Evolutionary conservation across 108 stramenopile genomes (phyloP).

Genomic region (Schizochytrium sp.): DNA sequence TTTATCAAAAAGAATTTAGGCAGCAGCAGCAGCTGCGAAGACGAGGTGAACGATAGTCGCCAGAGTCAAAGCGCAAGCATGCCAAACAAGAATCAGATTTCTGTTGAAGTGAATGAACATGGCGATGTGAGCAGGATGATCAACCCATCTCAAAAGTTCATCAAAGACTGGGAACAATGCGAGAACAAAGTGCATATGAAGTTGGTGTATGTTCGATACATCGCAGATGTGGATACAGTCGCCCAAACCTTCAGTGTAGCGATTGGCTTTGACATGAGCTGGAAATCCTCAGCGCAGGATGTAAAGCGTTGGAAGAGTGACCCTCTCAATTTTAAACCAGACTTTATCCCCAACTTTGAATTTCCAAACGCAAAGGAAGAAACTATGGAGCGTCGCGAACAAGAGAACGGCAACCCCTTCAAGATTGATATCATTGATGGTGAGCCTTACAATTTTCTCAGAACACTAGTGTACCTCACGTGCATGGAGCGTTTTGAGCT

Average conservation of each 20-base stretch:
- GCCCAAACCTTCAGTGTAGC: slow-evolving; percentile 36
- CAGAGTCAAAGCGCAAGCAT: no score
- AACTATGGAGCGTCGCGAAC: slow-evolving; percentile 15
- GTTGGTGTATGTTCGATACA: slow-evolving; percentile 36
- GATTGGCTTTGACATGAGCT: slow-evolving; percentile 56
- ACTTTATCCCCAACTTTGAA: slow-evolving; percentile 31
- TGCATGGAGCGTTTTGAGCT: slow-evolving; percentile 41
- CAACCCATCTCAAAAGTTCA: slow-evolving; percentile 47
- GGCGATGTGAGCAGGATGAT: slow-evolving; percentile 4
- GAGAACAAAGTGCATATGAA: slow-evolving; percentile 18
- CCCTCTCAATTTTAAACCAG: slow-evolving; percentile 3
- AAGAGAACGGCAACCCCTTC: slow-evolving; percentile 59
- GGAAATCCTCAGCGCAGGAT: background rate
- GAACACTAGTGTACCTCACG: slow-evolving; percentile 41
- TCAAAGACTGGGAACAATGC: slow-evolving; percentile 33
- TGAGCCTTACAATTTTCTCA: background rate
- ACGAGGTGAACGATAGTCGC: no score
- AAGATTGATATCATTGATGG: slow-evolving; percentile 57
- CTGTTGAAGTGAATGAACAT: slow-evolving; percentile 33
- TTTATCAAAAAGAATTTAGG: no score
- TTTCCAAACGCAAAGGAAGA: slow-evolving; percentile 56
- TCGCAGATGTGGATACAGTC: slow-evolving; percentile 41
- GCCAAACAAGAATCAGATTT: background rate
- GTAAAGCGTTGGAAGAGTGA: background rate
- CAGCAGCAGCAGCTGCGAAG: no score